A percentile compares a stretch with the other conserved stretches of the same genome.
These are phyloP conservation scores for Boeremia exigua DNA, from an alignment of 2,329 filamentous ascomycete species.

Conservation along the genomic window DNA sequence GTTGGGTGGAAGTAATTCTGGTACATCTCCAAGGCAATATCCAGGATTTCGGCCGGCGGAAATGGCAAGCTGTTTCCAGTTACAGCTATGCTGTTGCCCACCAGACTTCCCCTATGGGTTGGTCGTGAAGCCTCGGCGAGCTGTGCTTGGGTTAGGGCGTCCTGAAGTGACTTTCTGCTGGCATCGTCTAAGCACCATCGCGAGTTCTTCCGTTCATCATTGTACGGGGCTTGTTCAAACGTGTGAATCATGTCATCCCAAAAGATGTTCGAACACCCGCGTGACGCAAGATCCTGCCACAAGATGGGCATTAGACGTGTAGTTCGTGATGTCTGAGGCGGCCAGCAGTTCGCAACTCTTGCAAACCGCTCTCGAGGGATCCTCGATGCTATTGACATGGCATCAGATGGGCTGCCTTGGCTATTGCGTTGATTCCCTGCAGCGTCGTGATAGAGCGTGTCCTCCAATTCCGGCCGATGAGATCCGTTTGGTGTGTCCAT, in stretches of 20 bases:
- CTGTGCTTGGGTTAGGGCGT: conserved; percentile 34
- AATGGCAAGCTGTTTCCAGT: conserved; percentile 45
- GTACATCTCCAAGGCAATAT: conserved; percentile 61
- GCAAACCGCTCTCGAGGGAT: conserved; percentile 49
- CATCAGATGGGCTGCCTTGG: conserved; percentile 43
- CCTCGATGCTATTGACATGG: conserved; percentile 45
- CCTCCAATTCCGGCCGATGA: conserved; percentile 40
- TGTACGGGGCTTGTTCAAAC: not conserved
- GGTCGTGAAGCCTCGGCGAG: conserved; percentile 27
- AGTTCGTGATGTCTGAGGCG: conserved; percentile 39
- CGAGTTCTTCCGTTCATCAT: conserved; percentile 31
- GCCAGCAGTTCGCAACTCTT: conserved; percentile 49
- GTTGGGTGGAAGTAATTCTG: conserved; percentile 61
- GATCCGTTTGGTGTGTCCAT: conserved; percentile 33
- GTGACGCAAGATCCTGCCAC: conserved; percentile 42
- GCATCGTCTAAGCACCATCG: conserved; percentile 47
- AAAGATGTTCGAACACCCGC: conserved; percentile 45
- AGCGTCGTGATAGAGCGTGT: conserved; percentile 39
- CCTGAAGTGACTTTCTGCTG: conserved; percentile 51
- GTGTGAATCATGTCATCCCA: conserved; percentile 25
- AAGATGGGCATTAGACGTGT: conserved; percentile 43
- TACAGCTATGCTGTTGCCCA: conserved; percentile 39
- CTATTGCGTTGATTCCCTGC: conserved; percentile 33
- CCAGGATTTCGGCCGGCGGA: conserved; percentile 59
- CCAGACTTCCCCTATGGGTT: conserved; percentile 40